Conservation (phyloP, 768 basidiomycete species). For the Candolleomyces aberdarensis region DNA sequence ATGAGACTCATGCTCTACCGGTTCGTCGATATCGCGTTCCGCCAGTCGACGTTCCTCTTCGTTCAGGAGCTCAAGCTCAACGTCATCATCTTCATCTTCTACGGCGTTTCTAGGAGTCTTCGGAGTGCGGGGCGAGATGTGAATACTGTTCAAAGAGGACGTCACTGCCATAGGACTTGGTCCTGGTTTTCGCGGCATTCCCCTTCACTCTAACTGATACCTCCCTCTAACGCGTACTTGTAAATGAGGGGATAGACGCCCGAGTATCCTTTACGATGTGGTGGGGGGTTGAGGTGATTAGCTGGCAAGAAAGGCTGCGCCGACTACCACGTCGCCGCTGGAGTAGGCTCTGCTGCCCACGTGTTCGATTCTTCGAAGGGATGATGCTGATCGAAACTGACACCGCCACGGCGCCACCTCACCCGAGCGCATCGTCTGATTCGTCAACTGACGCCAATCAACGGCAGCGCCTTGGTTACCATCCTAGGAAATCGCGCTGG, state of each 20-base stretch:
- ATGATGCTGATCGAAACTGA: background rate
- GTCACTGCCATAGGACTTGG: constrained; percentile 44
- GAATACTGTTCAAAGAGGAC: constrained; percentile 58
- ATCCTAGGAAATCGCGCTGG: too few relatives aligned
- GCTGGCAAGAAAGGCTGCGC: background rate
- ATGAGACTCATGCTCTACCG: constrained; percentile 23
- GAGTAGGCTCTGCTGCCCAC: background rate
- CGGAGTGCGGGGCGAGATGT: constrained; percentile 54
- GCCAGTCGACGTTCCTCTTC: constrained; percentile 53
- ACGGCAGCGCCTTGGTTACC: too few relatives aligned
- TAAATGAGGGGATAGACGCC: too few relatives aligned
- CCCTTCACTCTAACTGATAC: constrained; percentile 17
- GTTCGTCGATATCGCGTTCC: constrained; percentile 29
- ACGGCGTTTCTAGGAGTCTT: constrained; percentile 33
- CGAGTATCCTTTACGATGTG: too few relatives aligned
- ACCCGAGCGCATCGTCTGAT: constrained; percentile 4
- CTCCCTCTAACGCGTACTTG: background rate
- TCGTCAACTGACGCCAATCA: constrained; percentile 17
- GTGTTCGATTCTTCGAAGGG: background rate
- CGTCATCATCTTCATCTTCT: constrained; percentile 46
- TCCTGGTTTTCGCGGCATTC: constrained; percentile 40
- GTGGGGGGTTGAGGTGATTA: background rate
- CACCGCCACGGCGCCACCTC: constrained; percentile 20
- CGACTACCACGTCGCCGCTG: background rate
- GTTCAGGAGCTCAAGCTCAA: constrained; percentile 59